Evolutionary conservation across 345 rosid genomes (phyloP).

Genomic region (Aegle marmelos): DNA sequence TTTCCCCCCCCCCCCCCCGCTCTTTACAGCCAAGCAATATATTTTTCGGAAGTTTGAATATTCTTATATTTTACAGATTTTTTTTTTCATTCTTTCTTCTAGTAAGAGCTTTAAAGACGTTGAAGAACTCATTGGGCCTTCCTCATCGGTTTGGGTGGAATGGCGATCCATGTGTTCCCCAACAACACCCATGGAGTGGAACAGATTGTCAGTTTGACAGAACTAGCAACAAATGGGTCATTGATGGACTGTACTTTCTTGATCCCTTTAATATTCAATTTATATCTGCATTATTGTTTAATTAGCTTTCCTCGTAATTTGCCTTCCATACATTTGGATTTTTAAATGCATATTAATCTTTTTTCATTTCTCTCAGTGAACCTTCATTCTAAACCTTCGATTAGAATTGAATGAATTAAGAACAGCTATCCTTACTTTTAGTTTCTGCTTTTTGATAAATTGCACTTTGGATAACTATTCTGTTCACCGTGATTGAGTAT

Average conservation of each 20-base stretch:
- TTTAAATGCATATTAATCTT: not conserved
- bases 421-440: not conserved
- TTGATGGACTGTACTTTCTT: constrained; percentile 88
- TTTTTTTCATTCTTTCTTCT: constrained; percentile 22
- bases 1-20: not conserved
- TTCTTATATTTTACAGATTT: constrained; percentile 17
- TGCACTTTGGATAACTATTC: not conserved
- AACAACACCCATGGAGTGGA: constrained; percentile 99
- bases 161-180: constrained; percentile 99
- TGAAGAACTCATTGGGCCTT: constrained; percentile 75
- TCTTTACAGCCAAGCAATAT: not conserved
- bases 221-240: constrained; percentile 74
- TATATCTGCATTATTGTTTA: not conserved
- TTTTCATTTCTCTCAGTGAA: not conserved
- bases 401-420: not conserved
- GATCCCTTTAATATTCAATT: constrained; percentile 21
- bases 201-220: constrained; percentile 75
- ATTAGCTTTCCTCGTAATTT: not conserved
- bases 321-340: not conserved
- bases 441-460: not conserved
- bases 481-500: not conserved
- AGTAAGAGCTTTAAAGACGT: constrained; percentile 71
- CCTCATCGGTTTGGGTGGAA: constrained; percentile 97
- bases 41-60: constrained; percentile 5
- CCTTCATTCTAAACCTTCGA: no score